A percentile compares a stretch with the other conserved stretches of the same genome.
Evolutionary conservation across 108 stramenopile genomes (phyloP).

Genomic region (Epithemia pelagica): DNA sequence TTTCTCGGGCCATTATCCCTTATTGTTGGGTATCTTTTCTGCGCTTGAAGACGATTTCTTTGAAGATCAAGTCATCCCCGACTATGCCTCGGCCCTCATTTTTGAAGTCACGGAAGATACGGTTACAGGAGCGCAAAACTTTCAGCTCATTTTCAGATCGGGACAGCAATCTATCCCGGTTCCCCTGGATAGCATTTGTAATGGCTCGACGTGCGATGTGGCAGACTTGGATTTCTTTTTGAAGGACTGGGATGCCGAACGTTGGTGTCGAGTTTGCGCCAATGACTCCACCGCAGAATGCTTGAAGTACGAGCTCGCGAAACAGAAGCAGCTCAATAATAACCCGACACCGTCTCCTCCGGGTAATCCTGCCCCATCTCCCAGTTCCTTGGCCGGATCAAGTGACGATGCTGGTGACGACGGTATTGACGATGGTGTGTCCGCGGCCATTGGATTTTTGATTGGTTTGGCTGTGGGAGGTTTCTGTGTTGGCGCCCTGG

Average conservation of each 20-base stretch:
- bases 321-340: too few relatives aligned
- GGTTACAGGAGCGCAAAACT: neutral
- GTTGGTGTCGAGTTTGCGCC: neutral
- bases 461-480: neutral
- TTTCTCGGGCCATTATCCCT: slow-evolving; percentile 39
- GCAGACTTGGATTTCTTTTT: neutral
- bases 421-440: neutral
- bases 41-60: slow-evolving; percentile 14
- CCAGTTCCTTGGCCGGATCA: too few relatives aligned
- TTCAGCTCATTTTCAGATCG: neutral
- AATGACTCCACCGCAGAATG: neutral
- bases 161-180: neutral
- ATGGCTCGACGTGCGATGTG: neutral
- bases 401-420: neutral
- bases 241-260: neutral
- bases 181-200: neutral
- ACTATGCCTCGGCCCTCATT: slow-evolving; percentile 32
- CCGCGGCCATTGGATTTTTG: neutral
- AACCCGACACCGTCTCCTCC: too few relatives aligned
- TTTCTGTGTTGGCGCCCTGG: too few relatives aligned
- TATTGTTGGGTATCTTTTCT: slow-evolving; percentile 23
- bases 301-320: neutral
- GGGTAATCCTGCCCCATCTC: too few relatives aligned
- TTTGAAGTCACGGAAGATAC: slow-evolving; percentile 29
- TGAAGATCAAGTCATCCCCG: slow-evolving; percentile 22